Evolutionary conservation across 495 filamentous ascomycete genomes (phyloP).

Genomic region (Recurvomyces mirabilis): DNA sequence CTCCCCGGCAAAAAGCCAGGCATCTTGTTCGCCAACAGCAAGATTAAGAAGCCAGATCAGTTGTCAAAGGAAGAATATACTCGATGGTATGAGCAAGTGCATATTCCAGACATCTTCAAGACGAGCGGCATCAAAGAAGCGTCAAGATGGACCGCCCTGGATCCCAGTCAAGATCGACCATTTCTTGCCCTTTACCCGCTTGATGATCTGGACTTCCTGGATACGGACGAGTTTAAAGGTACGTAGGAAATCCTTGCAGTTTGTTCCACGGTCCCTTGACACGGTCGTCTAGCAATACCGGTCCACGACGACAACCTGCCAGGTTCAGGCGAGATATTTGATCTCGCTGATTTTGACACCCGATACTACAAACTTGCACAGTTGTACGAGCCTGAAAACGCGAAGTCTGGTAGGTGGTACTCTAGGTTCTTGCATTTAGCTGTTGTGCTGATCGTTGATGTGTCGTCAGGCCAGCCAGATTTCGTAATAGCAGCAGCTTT

Average conservation of each 20-base stretch:
- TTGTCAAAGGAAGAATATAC: slow-evolving; percentile 13
- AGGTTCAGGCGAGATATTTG: slow-evolving; percentile 13
- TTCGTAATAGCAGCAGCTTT: slow-evolving; percentile 18
- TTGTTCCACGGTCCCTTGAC: too few species aligned
- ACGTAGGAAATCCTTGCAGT: too few species aligned
- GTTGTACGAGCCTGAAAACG: slow-evolving; percentile 9
- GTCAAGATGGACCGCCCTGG: slow-evolving; percentile 14
- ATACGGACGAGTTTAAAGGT: slow-evolving; percentile 19
- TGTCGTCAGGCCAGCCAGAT: slow-evolving; percentile 10
- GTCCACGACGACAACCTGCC: slow-evolving; percentile 15
- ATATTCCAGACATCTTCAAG: slow-evolving; percentile 22
- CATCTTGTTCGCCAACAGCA: slow-evolving; percentile 21
- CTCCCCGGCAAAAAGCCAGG: slow-evolving; percentile 8
- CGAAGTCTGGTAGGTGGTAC: slow-evolving; percentile 3
- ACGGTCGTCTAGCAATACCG: slow-evolving; percentile 6
- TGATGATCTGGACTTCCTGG: slow-evolving; percentile 16
- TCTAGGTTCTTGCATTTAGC: neutral
- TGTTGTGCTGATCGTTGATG: neutral
- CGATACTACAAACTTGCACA: slow-evolving; percentile 19
- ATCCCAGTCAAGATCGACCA: slow-evolving; percentile 10
- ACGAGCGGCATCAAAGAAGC: slow-evolving; percentile 17
- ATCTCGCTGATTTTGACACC: slow-evolving; percentile 23
- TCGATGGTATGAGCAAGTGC: slow-evolving; percentile 24
- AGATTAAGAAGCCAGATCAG: slow-evolving; percentile 12
- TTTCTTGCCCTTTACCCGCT: slow-evolving; percentile 23